Evolutionary conservation across 495 filamentous ascomycete genomes (phyloP), one percentile per base, ranked within the genome.

Genomic region (Penicillium antarcticum): DNA sequence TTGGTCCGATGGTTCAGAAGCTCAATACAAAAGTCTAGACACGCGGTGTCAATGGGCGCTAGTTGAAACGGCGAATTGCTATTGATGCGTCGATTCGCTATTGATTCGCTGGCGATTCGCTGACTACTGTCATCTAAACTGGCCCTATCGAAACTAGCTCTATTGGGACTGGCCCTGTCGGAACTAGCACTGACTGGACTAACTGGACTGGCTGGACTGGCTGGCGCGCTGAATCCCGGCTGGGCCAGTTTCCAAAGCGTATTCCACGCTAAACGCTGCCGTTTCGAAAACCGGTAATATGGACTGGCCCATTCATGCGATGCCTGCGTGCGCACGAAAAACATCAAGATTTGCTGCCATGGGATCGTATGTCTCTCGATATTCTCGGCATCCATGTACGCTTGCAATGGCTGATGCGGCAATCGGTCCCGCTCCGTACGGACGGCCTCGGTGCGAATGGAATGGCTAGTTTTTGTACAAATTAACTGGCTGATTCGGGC

Each of bases 311-410:
- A 3, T 29, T 40, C 9, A 19, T 56, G 47, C 4, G 26, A 16
- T 8, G 29, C 26, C 50, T 57, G 32, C 11, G 50, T 61, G 9
- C 43, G 47, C 4, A 42, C 36, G 38, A 61, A 55, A 29, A 57
- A 58, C 19, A 35, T 42, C 8, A 58, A 31, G 0, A 62, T 18
- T 39, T 58, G 42, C 55, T 58, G 32, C 52, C 36, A 58, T 40
- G 48, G 52, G 12, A 51, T 24, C 10, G 55, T 14, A 5, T 58
- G 42, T 18, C 47, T 14, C n/a, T 23, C 9, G 16, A 56, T 45
- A 4, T 45, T 50, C 13, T 45, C 41, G 6, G 11, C 24, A 9
- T 54, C 37, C 29, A 58, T 54, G 31, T 58, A 58, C 11, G 45
- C 51, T 34, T 31, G 17, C n/a, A 58, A 5, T 8, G 24, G 24